Base-by-base conservation (phyloP, 2,329 filamentous ascomycete genomes). In the Helminthosporium solani region DNA sequence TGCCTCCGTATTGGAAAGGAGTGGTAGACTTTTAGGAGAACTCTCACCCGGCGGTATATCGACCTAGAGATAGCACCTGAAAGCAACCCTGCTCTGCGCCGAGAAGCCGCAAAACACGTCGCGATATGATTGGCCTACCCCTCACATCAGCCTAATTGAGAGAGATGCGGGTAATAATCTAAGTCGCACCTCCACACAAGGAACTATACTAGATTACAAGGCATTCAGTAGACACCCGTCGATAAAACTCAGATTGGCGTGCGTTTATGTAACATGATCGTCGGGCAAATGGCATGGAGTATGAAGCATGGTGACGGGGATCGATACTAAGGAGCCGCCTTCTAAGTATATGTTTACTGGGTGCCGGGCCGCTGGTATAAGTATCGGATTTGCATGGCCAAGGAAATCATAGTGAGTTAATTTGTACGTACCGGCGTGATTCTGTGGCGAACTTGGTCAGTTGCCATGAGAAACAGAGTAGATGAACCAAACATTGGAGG, bases 81-180 rank as follows among this genome's bases (percentile, higher is more conserved):
- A n/a, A 19, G 11, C 15, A 7, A 20, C 28, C 18, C 7, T 41
- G 39, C 25, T 25, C 28, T 35, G 31, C 36, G 36, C 15, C 31
- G n/a, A 15, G 36, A 25, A 21, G 31, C 15, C 27, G 11, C 21
- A 31, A 20, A 21, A 25, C 20, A 15, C 37, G 31, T 14, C 33
- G 16, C 21, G 21, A 31, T 37, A 15, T 33, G 35, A 28, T 50
- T 30, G 36, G 48, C 46, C 34, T 36, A 44, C 21, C 41, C 18
- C 38, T 46, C 33, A 58, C 53, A 64, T 64, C 56, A 63, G 61
- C 50, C 58, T 63, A 64, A 64, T 64, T 47, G 50, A 16, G 46
- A 16, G 46, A 27, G 48, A 53, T 53, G 47, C 60, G 42, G 47
- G 50, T 51, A 66, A 49, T 51, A 66, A 65, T 64, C 46, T 61